phyloP scores from a whole-genome alignment of 768 basidiomycete species.

The Tremella mesenterica region DNA sequence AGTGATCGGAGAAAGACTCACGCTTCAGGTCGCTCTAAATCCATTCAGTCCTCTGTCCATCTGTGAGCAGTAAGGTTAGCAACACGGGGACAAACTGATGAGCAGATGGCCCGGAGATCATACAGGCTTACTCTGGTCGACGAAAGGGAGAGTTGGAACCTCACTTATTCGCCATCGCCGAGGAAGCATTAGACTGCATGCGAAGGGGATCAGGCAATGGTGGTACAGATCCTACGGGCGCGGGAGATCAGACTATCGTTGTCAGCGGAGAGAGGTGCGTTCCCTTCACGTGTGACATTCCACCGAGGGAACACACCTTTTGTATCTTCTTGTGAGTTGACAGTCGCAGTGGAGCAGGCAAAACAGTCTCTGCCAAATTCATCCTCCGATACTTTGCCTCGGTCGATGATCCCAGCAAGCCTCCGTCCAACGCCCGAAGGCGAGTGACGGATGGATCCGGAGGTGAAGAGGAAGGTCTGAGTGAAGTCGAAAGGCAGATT shows the following conservation, averaged over 20 bases:
- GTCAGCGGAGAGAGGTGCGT: conserved; percentile 92
- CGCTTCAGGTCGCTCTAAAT: conserved; percentile 72
- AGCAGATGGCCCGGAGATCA: conserved; percentile 78
- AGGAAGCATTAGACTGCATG: conserved; percentile 98
- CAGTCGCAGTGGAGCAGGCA: conserved; percentile 77
- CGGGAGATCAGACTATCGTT: conserved; percentile 92
- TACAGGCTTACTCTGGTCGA: conserved; percentile 89
- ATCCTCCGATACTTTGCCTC: conserved; percentile 99
- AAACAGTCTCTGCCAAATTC: conserved; percentile 98
- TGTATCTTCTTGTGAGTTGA: conserved; percentile 2
- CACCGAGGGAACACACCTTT: background rate
- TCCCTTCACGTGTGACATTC: background rate
- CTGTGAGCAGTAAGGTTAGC: conserved; percentile 43
- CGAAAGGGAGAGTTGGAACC: conserved; percentile 92
- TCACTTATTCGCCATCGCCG: conserved; percentile 96
- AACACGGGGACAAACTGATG: background rate
- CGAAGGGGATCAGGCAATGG: conserved; percentile 50
- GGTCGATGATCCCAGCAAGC: conserved; percentile 70
- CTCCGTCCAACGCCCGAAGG: conserved; percentile 65
- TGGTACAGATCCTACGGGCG: conserved; percentile 52
- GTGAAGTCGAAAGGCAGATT: conserved; percentile 94
- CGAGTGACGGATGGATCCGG: conserved; percentile 45
- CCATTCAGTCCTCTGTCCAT: conserved; percentile 96
- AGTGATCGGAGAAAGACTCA: background rate
- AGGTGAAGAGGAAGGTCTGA: conserved; percentile 48